Evolutionary conservation across 305 asterid species (phyloP).

Genomic region (Fraxinus albicans): DNA sequence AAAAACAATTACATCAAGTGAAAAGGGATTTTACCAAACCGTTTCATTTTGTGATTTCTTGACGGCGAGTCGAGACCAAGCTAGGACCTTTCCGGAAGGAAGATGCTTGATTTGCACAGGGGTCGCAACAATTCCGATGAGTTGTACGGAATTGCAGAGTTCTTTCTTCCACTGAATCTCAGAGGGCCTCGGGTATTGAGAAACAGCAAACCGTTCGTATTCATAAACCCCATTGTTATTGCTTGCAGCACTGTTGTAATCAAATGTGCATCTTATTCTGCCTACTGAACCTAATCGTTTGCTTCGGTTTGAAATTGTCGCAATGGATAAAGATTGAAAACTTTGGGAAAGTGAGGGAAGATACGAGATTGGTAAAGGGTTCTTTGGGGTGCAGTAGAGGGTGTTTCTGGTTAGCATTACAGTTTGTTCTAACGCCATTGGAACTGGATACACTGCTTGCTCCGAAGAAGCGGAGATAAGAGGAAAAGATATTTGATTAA

Average conservation of each 20-base stretch:
- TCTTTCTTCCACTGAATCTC: constrained; percentile 94
- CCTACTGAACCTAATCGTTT: constrained; percentile 25
- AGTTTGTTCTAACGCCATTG: background rate
- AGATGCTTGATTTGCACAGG: constrained; percentile 75
- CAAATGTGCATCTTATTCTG: constrained; percentile 53
- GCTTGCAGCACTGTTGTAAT: constrained; percentile 30
- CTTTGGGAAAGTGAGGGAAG: constrained; percentile 8
- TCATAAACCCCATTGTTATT: constrained; percentile 35
- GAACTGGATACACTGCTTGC: background rate
- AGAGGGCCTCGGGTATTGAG: constrained; percentile 59
- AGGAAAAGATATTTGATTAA: background rate
- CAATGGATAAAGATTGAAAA: background rate
- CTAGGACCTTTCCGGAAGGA: constrained; percentile 66
- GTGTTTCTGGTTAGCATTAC: background rate
- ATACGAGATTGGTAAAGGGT: background rate
- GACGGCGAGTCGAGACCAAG: constrained; percentile 83
- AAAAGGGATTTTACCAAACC: constrained; percentile 39
- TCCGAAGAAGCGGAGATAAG: background rate
- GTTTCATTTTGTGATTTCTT: constrained; percentile 82
- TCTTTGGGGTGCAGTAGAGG: background rate
- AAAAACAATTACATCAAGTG: background rate
- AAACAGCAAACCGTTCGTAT: constrained; percentile 44
- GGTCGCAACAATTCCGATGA: constrained; percentile 70
- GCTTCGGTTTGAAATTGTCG: constrained; percentile 16
- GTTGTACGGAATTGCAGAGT: constrained; percentile 79